Evolutionary conservation across 169 alveolate genomes (phyloP), one percentile per base, ranked within the genome.

Genomic region (Toxoplasma gondii): DNA sequence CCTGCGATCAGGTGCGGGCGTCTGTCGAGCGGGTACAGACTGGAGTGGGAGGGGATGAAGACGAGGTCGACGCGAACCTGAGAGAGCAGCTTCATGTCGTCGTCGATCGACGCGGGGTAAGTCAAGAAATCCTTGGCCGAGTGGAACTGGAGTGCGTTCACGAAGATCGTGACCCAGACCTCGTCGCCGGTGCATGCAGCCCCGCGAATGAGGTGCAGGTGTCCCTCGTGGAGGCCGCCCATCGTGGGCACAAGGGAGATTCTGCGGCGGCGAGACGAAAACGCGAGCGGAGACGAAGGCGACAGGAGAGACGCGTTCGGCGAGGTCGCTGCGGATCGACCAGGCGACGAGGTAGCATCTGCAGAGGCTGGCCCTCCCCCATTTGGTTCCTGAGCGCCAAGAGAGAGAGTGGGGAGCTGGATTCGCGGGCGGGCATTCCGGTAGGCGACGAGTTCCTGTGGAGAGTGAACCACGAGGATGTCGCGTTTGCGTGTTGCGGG

Each of bases 191-290:
- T n/a, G 31, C 93, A 38, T 12, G 64, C 36, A 19, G 94, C 94
- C 31, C 45, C 84, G n/a, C 82, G 31, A 22, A 93, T 82, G 31
- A 93, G 69, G 10, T 83, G 41, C 38, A 93, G 58, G 44, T 93
- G 95, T 0, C 95, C 95, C 38, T 74, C 58, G 80, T 93, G 95
- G 43, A 93, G 90, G 64, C 95, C 95, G 41, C 95, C 95, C 45
- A 93, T 16, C 27, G 88, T 69, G 44, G 95, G 92, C 44, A 93
- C 95, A 34, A 87, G 53, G 45, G 80, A 90, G 36, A 93, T 49
- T 0, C 94, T 91, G 5, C 91, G 84, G 39, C 84, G 39, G 10
- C 84, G 84, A 12, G 44, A 34, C 17, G 9, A n/a, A 2, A 16
- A 64, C 34, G 29, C 10, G 84, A 4, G 84, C 43, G 84, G 41